Base-by-base conservation (phyloP, 148 eudicot genomes). In the Selenicereus undatus region DNA sequence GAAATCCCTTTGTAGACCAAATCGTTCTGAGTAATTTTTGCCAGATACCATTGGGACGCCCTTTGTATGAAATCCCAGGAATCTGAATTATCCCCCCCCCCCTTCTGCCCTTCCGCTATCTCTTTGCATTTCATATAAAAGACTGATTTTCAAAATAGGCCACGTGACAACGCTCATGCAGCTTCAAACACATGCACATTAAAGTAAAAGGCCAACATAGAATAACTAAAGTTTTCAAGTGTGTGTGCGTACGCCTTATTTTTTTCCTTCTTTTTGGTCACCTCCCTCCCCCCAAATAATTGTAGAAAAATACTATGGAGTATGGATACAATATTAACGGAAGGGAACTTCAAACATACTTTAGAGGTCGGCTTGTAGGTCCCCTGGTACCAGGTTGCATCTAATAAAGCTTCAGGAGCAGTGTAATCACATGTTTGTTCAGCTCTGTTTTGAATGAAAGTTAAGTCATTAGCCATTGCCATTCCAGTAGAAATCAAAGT, bases 401-500 rank as follows among this genome's bases (percentile, higher is more conserved):
- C 93, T 43, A 95, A 86, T 83, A 93, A 87, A 82, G 97, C 97
- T 87, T 95, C 99, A 24, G 99, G 99, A 78, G 99, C 97, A 83
- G 93, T 89, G 85, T 95, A 95, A 86, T 88, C 97, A n/a, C 87
- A 91, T 56, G 99, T 95, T 86, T 95, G 97, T 84, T 95, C 99
- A 75, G 90, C 92, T 84, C 99, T 95, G 88, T 29, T 77, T 79
- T 75, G 75, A 64, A 76, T 36, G 22, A 58, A 76, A 74, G 14
- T 16, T 8, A 80, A 54, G 35, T 20, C 24, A 60, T 77, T 27
- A 78, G 86, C 30, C 75, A 76, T 29, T n/a, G n/a, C n/a, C n/a
- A n/a, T n/a, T 14, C 9, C 72, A 70, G 62, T 24, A 52, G 74
- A 70, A 21, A 39, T 42, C 69, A 5, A 58, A 79, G 71, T 11